Evolutionary conservation across 257 asterid genomes (phyloP).

Genomic region (Fraxinus quadrangulata): DNA sequence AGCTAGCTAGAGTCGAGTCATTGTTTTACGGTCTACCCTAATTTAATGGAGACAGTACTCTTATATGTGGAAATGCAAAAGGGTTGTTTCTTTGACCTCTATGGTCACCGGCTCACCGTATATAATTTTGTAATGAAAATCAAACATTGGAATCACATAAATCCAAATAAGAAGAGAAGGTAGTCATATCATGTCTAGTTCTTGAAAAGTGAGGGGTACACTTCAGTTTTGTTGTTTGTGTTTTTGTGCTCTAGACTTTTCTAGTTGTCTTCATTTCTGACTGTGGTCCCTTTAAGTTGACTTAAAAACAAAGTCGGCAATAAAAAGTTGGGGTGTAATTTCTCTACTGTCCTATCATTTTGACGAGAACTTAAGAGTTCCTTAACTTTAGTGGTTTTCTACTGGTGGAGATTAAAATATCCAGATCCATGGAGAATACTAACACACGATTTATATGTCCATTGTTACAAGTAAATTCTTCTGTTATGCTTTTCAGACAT

Average conservation of each 20-base stretch:
- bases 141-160: not conserved
- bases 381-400: not conserved
- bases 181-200: not conserved
- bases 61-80: too few species aligned
- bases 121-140: not conserved
- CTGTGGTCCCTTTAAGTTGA: not conserved
- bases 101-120: not conserved
- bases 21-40: too few species aligned
- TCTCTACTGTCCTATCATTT: not conserved
- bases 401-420: not conserved
- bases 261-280: not conserved
- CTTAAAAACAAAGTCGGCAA: not conserved
- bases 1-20: not conserved
- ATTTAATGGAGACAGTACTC: too few species aligned
- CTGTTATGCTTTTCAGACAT: not conserved
- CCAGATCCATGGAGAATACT: not conserved
- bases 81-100: too few species aligned
- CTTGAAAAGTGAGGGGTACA: not conserved
- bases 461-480: not conserved
- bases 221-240: not conserved
- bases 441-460: not conserved
- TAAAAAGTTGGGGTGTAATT: too few species aligned
- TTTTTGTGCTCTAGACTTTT: not conserved
- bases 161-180: not conserved
- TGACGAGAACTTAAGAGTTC: not conserved